Evolutionary conservation across 768 basidiomycete species (phyloP), one percentile per base, ranked within the genome.

Genomic region (Mycena floridula): DNA sequence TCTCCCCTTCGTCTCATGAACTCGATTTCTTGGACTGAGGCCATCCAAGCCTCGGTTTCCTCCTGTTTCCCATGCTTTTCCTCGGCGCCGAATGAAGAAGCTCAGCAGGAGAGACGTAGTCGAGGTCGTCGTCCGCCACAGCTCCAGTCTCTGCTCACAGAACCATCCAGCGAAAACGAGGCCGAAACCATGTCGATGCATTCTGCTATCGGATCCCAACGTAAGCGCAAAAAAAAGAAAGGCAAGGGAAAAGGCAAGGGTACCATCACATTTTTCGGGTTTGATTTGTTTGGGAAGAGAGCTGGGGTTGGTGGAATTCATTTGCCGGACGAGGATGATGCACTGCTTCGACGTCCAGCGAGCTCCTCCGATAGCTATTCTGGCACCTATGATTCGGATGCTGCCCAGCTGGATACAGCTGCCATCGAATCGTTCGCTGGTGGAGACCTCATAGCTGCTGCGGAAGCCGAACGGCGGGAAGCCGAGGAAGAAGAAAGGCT

Each of bases 351-450:
- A 35, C 50, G 39, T 35, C 40, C 48, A 39, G 51, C 42, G 25
- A 61, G 40, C 18, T 40, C 40, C 7, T 23, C 27, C n/a, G 27
- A 55, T 2, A 24, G 49, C 7, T 64, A 62, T 18, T 60, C 69
- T 3, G 61, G 66, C 4, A 81, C 81, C 4, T 71, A 85, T 35
- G 85, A 87, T 59, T 79, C 81, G 0, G 85, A 87, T 49, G 84
- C 85, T 3, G 76, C 83, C 5, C 77, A 77, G 1, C 64, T 88
- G 12, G 81, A 82, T 41, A 59, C 75, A 6, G 68, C 74, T 8
- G 65, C 71, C 15, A 84, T 88, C 44, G 73, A 69, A 41, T 67
- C 66, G 23, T 53, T 81, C 27, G 72, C 79, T 5, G 65, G 69
- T 0, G 67, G 70, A 0, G 67, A 61, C 48, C 68, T 63, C 13